Percentiles rank a stretch among this genome's conserved stretches.
Conservation (phyloP, 164 flowering plant genomes). For the Malania oleifera region DNA sequence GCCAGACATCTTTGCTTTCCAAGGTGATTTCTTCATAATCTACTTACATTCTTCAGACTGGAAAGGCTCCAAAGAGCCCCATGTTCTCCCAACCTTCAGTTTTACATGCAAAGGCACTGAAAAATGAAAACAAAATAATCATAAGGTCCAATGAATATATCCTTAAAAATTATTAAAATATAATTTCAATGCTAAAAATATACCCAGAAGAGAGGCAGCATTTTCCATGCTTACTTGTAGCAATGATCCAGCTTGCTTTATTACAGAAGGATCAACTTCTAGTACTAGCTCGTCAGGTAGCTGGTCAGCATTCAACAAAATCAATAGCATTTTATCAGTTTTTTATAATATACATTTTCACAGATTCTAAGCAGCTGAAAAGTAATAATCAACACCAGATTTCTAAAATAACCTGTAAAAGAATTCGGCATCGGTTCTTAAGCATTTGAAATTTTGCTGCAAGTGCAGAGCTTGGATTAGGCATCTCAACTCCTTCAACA, state of each 20-base stretch:
- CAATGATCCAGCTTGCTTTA: slow-evolving; percentile 66
- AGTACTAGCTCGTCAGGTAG: slow-evolving; percentile 90
- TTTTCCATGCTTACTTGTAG: slow-evolving; percentile 81
- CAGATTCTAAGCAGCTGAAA: neutral
- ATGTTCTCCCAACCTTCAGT: slow-evolving; percentile 80
- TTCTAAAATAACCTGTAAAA: slow-evolving; percentile 67
- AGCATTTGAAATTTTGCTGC: slow-evolving; percentile 43
- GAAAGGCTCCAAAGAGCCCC: slow-evolving; percentile 89
- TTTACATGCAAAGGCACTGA: slow-evolving; percentile 89
- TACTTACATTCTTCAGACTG: slow-evolving; percentile 18
- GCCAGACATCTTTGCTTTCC: no score
- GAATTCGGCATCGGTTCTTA: slow-evolving; percentile 72
- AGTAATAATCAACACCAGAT: neutral
- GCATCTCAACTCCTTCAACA: slow-evolving; percentile 32
- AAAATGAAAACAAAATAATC: slow-evolving; percentile 1
- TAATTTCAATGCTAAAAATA: slow-evolving; percentile 3
- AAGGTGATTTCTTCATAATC: no score
- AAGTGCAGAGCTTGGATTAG: slow-evolving; percentile 19
- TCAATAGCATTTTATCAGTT: neutral
- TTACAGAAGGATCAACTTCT: slow-evolving; percentile 72
- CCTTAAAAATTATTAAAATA: neutral
- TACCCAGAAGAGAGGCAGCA: slow-evolving; percentile 81
- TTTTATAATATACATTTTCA: neutral
- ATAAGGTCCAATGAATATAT: neutral
- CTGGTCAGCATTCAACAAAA: slow-evolving; percentile 28